A percentile compares a stretch with the other conserved stretches of the same genome.
Evolutionary conservation across 352 stramenopile genomes (phyloP).

Genomic region (Paralagenidium karlingii): DNA sequence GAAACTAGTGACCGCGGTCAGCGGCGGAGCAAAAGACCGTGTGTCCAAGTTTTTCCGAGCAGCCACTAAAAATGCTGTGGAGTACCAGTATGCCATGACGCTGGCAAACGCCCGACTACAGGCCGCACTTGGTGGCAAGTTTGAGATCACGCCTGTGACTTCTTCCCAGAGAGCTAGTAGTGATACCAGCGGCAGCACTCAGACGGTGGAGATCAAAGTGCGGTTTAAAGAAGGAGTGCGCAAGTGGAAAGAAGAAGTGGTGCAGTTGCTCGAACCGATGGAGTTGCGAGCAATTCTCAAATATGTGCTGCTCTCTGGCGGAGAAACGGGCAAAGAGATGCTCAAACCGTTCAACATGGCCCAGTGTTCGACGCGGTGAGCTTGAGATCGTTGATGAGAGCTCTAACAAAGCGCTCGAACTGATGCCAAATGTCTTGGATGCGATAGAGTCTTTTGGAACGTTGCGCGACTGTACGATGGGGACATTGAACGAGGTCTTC

Average conservation of each 20-base stretch:
- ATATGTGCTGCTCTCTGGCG: constrained; percentile 68
- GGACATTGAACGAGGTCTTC: constrained; percentile 47
- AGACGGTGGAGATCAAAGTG: constrained; percentile 32
- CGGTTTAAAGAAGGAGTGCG: constrained; percentile 68
- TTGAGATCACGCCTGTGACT: constrained; percentile 44
- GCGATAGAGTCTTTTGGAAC: constrained; percentile 68
- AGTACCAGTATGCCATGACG: constrained; percentile 68
- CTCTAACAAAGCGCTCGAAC: not conserved
- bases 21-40: constrained; percentile 28
- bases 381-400: not conserved
- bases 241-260: constrained; percentile 73
- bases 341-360: constrained; percentile 88
- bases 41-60: constrained; percentile 69
- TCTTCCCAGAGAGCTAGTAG: no score
- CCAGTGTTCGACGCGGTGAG: constrained; percentile 57
- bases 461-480: constrained; percentile 68
- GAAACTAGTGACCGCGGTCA: constrained; percentile 52
- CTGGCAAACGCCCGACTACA: constrained; percentile 62
- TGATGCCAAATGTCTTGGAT: not conserved
- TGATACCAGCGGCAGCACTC: not conserved
- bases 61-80: constrained; percentile 58
- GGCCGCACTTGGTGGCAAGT: constrained; percentile 41
- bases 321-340: constrained; percentile 73
- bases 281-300: constrained; percentile 68
- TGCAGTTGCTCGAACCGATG: constrained; percentile 44